Conservation (phyloP, 352 stramenopile species). For the Phytophthora pisi region DNA sequence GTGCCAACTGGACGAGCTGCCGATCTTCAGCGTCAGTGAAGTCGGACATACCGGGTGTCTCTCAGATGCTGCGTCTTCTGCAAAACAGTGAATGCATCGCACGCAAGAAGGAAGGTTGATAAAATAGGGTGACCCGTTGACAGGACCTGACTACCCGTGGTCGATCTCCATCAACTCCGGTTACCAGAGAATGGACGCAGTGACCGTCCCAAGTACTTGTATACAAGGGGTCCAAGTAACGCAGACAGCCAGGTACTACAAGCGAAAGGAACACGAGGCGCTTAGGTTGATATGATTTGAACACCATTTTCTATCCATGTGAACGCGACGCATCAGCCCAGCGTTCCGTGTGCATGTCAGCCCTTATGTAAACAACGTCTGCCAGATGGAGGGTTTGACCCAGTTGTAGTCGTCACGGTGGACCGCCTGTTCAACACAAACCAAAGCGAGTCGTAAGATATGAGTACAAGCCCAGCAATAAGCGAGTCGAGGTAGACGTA, state of each 20-base stretch:
- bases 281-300: conserved; percentile 21
- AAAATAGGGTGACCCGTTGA: conserved; percentile 11
- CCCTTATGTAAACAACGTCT: conserved; percentile 79
- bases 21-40: conserved; percentile 64
- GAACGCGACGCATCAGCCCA: neutral
- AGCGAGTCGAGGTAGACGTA: conserved; percentile 24
- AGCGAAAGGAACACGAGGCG: neutral
- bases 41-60: conserved; percentile 42
- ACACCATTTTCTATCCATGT: conserved; percentile 28
- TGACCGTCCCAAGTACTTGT: conserved; percentile 2
- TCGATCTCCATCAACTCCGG: conserved; percentile 35
- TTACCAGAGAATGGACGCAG: conserved; percentile 10
- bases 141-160: conserved; percentile 20
- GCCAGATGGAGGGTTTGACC: conserved; percentile 92
- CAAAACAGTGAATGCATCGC: neutral
- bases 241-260: neutral
- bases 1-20: conserved; percentile 56
- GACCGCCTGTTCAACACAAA: conserved; percentile 53
- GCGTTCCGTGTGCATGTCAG: neutral
- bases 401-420: conserved; percentile 93
- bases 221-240: too few species aligned
- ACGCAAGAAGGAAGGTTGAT: neutral
- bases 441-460: conserved; percentile 5
- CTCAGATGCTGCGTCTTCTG: neutral
- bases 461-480: neutral